Evolutionary conservation across 1,284 basidiomycete species (phyloP).

Genomic region (Sporisorium exsertum): DNA sequence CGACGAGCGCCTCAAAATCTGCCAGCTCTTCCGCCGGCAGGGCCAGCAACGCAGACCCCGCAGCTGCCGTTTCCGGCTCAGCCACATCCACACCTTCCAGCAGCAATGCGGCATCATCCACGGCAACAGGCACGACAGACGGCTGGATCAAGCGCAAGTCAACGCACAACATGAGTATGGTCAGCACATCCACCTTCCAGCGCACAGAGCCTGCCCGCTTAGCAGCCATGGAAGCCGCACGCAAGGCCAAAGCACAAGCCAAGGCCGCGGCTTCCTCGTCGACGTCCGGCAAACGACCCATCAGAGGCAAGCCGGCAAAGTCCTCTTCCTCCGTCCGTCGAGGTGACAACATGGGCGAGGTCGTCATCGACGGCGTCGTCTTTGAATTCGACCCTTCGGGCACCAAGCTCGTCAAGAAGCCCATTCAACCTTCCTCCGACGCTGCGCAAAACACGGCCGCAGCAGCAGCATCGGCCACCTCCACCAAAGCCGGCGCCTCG

Average conservation of each 20-base stretch:
- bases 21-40: neutral
- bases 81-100: neutral
- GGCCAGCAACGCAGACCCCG: neutral
- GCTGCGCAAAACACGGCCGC: neutral
- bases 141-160: conserved; percentile 64
- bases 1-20: neutral
- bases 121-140: conserved; percentile 6
- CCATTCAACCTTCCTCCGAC: conserved; percentile 26
- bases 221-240: conserved; percentile 54
- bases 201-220: conserved; percentile 61
- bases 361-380: conserved; percentile 72
- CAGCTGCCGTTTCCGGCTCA: neutral
- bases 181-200: conserved; percentile 55
- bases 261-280: conserved; percentile 12
- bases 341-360: conserved; percentile 67
- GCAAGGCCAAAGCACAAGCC: conserved; percentile 43
- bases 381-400: conserved; percentile 73
- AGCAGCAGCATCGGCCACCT: neutral
- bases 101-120: neutral
- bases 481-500: neutral
- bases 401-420: conserved; percentile 71
- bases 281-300: conserved; percentile 2
- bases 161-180: conserved; percentile 61
- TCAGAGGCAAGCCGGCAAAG: conserved; percentile 9
- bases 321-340: conserved; percentile 42